phyloP scores from a whole-genome alignment of 75 land plant genomes.

The Cupressus sempervirens region DNA sequence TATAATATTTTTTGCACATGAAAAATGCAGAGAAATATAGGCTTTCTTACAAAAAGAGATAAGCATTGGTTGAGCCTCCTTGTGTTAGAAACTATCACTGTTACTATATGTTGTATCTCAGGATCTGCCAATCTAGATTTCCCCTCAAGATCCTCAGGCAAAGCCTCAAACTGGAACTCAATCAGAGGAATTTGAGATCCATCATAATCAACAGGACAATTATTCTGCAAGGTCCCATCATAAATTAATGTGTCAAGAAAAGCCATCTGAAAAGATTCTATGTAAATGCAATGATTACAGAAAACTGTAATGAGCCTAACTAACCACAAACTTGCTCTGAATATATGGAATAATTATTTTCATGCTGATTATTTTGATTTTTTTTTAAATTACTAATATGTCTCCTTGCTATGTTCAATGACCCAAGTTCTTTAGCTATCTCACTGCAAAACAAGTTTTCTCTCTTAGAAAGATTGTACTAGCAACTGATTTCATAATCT shows the following conservation, averaged over 20 bases:
- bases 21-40: constrained; percentile 8
- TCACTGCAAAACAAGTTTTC: background rate
- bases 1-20: background rate
- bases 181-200: constrained; percentile 19
- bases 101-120: constrained; percentile 53
- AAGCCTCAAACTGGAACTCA: constrained; percentile 51
- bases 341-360: background rate
- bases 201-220: constrained; percentile 28
- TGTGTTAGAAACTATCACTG: constrained; percentile 51
- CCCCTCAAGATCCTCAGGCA: constrained; percentile 57
- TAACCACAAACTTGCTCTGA: background rate
- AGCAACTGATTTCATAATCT: constrained; percentile 1
- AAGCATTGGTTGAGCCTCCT: constrained; percentile 45
- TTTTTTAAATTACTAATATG: background rate
- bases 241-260: constrained; percentile 1
- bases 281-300: background rate
- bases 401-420: background rate
- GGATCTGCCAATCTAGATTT: constrained; percentile 59
- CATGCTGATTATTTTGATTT: background rate
- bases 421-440: background rate
- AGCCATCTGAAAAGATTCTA: background rate
- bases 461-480: background rate
- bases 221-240: constrained; percentile 34
- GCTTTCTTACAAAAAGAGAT: constrained; percentile 43
- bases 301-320: background rate